Evolutionary conservation across 768 basidiomycete species (phyloP), one percentile per base, ranked within the genome.

Genomic region (Kwoniella mangroviensis): DNA sequence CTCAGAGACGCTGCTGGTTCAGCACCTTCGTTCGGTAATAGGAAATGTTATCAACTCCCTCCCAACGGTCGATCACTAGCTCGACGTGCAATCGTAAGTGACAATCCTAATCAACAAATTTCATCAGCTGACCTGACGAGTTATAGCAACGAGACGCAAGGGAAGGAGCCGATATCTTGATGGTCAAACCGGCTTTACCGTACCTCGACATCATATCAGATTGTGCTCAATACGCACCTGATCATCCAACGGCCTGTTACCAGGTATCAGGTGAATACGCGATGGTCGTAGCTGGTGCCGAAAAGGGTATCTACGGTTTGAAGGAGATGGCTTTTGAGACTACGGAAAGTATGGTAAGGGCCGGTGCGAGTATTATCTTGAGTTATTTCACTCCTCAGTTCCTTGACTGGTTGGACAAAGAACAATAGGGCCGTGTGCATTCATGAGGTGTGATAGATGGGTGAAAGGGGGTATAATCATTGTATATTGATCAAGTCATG

Each of bases 21-120:
- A 76, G 93, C 92, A 1, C 95, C 96, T 0, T 89, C 92, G 13
- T 98, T 97, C 68, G 97, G 97, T 4, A 87, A 98, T 84, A 88
- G 97, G 61, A 98, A 98, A 84, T 99, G 97, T 84, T 99, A 99
- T 83, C 97, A 99, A 82, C 89, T 99, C 2, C 97, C 97, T 4
- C 92, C 94, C 1, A 81, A 87, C 19, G 95, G 88, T 41, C 90
- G 91, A 70, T 95, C 95, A 12, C 89, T 98, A 40, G 97, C 97
- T 2, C 88, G 92, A 40, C 88, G 97, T 71, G 97, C 97, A 0
- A 92, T 99, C 63, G 93, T 97, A 79, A 74, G 92, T 52, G 24
- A 24, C 17, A 26, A 43, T 49, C 49, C 13, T 24, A 5, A 28
- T 12, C 61, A 15, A 62, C 17, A 4, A 34, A 13, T 53, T 22